phyloP scores from a whole-genome alignment of 768 basidiomycete genomes.

The Tricholoma bakamatsutake region DNA sequence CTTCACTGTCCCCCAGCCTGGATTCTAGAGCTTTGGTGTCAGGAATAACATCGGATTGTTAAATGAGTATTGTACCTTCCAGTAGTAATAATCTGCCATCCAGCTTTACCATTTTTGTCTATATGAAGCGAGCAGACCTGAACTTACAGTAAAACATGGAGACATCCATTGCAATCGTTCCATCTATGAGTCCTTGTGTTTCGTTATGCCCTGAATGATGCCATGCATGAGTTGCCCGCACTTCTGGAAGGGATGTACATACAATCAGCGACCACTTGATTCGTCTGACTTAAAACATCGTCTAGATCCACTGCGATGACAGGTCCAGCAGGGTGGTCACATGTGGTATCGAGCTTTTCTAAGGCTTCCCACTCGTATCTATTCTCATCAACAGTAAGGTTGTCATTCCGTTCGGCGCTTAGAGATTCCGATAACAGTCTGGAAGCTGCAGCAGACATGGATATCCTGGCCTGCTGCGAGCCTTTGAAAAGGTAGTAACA shows the following conservation, averaged over 20 bases:
- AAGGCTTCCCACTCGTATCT: conserved; percentile 23
- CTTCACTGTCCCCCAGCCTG: conserved; percentile 55
- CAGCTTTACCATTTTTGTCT: background rate
- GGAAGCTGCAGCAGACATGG: conserved; percentile 27
- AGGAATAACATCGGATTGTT: background rate
- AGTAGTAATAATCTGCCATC: conserved; percentile 63
- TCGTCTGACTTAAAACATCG: conserved; percentile 65
- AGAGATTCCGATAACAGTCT: conserved; percentile 15
- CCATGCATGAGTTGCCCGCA: background rate
- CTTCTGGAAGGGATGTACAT: conserved; percentile 16
- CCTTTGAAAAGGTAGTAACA: background rate
- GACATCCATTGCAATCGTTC: conserved; percentile 42
- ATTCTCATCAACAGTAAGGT: conserved; percentile 7
- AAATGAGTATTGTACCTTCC: conserved; percentile 45
- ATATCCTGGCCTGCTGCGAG: background rate
- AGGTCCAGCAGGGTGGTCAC: conserved; percentile 24
- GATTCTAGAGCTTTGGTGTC: conserved; percentile 29
- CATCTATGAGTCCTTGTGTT: conserved; percentile 29
- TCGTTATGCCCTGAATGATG: conserved; percentile 57
- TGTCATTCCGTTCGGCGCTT: background rate
- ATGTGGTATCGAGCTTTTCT: conserved; percentile 14
- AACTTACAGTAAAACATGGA: conserved; percentile 57
- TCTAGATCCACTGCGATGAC: conserved; percentile 63
- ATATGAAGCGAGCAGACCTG: background rate
- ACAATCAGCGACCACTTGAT: conserved; percentile 52